Evolutionary conservation across 208 protist genomes (phyloP), one percentile per base, ranked within the genome.

Genomic region (Crithidia expoeki): DNA sequence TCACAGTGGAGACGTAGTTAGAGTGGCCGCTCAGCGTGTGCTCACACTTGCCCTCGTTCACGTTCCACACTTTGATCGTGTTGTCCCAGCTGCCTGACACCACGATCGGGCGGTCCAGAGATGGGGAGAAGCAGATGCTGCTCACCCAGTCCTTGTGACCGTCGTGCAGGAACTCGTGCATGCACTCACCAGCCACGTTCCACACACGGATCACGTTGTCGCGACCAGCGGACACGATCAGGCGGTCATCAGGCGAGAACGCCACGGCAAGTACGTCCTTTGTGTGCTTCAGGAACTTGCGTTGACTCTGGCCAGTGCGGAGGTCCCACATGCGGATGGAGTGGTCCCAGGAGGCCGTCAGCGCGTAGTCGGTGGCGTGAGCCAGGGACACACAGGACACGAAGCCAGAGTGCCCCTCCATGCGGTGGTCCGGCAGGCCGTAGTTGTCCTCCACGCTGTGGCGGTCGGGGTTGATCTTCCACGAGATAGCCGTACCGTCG

Each of bases 311-410:
- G 66, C 98, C 98, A 46, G 72, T 97, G 74, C 88, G 90, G 42
- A 99, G 86, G 83, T 99, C 97, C 99, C 99, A 99, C 55, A 99
- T 95, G 77, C 99, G 96, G 33, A 99, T 86, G 44, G 98, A 99
- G 75, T 88, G 90, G 86, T 99, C 98, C 98, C 98, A 99, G 33
- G 98, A 99, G 68, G 90, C 90, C 55, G 98, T 99, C 36, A 99
- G 86, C 50, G 96, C 98, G 80, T 98, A 99, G 80, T 99, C 83
- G 71, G 97, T 98, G 64, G 74, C 60, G 80, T 93, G 94, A 12
- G 98, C 99, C 68, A 99, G 90, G 51, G 97, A 97, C 49, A 99
- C 92, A 75, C 99, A 98, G 64, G 98, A 92, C 58, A 99, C 90
- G 76, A 97, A 98, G 73, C 96, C 91, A 57, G 75, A 83, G 88